Evolutionary conservation across 306 rosid species (phyloP).

Genomic region (Comarum palustre): DNA sequence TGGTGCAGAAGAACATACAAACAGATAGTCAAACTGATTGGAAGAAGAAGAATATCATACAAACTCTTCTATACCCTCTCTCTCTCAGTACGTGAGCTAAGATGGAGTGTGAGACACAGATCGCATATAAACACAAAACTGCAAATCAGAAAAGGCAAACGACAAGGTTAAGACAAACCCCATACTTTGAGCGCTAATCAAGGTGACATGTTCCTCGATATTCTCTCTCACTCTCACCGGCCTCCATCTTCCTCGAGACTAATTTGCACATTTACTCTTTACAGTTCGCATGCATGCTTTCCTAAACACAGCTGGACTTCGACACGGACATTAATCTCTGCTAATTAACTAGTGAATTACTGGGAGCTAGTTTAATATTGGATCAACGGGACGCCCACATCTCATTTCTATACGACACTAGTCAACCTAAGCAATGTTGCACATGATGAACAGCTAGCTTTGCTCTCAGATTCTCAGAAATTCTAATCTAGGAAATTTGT

Average conservation of each 20-base stretch:
- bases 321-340: background rate
- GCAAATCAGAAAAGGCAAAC: conserved; percentile 23
- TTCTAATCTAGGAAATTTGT: background rate
- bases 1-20: conserved; percentile 10
- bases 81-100: background rate
- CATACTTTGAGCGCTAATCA: conserved; percentile 54
- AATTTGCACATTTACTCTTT: background rate
- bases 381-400: background rate
- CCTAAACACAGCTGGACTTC: conserved; percentile 8
- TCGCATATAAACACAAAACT: background rate
- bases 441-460: conserved; percentile 9
- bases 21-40: conserved; percentile 44
- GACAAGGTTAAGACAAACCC: conserved; percentile 40
- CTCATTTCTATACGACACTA: background rate
- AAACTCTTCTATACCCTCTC: background rate
- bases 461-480: background rate
- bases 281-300: background rate
- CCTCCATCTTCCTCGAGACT: conserved; percentile 6
- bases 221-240: conserved; percentile 20
- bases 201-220: conserved; percentile 52
- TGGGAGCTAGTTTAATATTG: background rate
- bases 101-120: background rate
- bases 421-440: background rate
- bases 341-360: background rate
- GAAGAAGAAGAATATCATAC: conserved; percentile 5